Evolutionary conservation across 345 rosid species (phyloP), one percentile per base, ranked within the genome.

Genomic region (Adansonia digitata): DNA sequence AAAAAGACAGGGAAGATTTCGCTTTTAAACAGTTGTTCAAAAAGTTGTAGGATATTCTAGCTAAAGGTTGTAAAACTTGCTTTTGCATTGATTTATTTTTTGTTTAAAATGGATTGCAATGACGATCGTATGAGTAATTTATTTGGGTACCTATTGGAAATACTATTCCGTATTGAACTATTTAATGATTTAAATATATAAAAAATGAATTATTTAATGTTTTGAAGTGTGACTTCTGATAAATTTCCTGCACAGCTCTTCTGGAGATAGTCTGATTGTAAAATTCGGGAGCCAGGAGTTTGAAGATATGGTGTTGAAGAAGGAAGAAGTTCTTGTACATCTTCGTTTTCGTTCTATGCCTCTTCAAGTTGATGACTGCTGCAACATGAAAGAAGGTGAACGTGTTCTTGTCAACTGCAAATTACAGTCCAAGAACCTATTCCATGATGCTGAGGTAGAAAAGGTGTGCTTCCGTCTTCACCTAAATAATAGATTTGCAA

Each of bases 291-390:
- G 15, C 24, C 37, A 26, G 20, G 75, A 39, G 34, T 29, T 72
- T 22, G 64, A 72, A 39, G 75, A 55, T 72, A 40, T 55, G 35
- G 14, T 72, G 37, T 57, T 55, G 65, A 14, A 72, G 35, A 72
- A 72, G 65, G 75, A 55, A 14, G 75, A 72, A 57, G 75, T 72
- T 37, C 49, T 39, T 7, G 24, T 27, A 31, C 35, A 24, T 22
- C 65, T 72, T 72, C 75, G 75, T 18, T 55, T n/a, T 39, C 51
- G 75, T 3, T 72, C 75, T 7, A 55, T 42, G 35, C 75, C 75
- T 43, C 65, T 72, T 37, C 75, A 55, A 72, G 63, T 8, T 22
- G 75, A 56, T 55, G 75, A 72, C 65, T 72, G 75, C 51, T 20
- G 5, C 20, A 24, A 1, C 34, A 72, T 72, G 14, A 65, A 37